A percentile compares a stretch with the other conserved stretches of the same genome.
Evolutionary conservation across 2,329 filamentous ascomycete genomes (phyloP).

Genomic region (Didymella pomorum): DNA sequence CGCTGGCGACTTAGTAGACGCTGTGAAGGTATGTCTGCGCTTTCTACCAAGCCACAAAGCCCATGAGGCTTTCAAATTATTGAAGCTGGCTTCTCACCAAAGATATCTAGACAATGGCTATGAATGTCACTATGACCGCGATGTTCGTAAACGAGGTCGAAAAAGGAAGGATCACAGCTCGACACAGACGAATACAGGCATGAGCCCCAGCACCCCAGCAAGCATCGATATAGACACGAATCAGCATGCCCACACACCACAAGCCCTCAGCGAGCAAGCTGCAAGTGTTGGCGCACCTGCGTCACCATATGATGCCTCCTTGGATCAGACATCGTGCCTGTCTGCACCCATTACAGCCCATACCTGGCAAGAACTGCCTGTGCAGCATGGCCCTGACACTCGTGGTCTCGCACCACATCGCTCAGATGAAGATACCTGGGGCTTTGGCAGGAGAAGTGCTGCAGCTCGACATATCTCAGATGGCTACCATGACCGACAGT

Average conservation of each 20-base stretch:
- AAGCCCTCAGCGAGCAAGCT: not conserved
- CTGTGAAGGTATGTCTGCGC: slow-evolving; percentile 3
- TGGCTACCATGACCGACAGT: not conserved
- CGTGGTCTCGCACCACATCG: not conserved
- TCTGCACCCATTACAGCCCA: not conserved
- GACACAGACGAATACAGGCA: not conserved
- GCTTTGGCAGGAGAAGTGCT: not conserved
- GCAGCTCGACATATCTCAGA: not conserved
- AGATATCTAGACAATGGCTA: not conserved
- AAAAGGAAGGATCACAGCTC: not conserved
- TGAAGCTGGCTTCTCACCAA: not conserved
- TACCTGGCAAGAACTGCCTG: not conserved
- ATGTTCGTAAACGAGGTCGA: slow-evolving; percentile 7
- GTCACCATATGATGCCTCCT: not conserved
- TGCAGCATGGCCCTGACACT: not conserved
- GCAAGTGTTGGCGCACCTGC: not conserved
- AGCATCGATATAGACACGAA: not conserved
- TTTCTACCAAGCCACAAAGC: not conserved
- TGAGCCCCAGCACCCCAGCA: not conserved
- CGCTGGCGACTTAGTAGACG: not conserved
- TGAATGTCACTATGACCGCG: slow-evolving; percentile 5
- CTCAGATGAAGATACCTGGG: not conserved
- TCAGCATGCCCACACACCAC: not conserved
- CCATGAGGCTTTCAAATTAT: not conserved
- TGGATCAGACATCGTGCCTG: not conserved